Base-by-base conservation (phyloP, 768 basidiomycete species). In the Cystofilobasidium bisporidii region DNA sequence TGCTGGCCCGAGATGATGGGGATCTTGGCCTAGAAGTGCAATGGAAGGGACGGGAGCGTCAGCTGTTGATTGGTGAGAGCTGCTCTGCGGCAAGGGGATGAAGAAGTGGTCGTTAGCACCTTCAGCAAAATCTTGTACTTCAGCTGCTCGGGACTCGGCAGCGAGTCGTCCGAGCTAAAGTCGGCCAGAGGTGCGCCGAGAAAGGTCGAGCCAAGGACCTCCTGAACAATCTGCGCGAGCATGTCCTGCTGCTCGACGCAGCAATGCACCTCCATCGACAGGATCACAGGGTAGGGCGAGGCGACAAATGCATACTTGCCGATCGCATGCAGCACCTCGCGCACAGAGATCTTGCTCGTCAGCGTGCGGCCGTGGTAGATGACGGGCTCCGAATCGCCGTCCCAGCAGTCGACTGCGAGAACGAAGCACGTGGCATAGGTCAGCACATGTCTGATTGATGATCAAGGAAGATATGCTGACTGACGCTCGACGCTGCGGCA, bases 181-280 rank as follows among this genome's bases (percentile, higher is more conserved):
- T 80, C 66, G 26, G 72, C 70, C 14, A 48, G 30, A 3, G 57
- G 60, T 10, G 58, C 65, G 18, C 71, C 68, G 32, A 68, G 36
- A 17, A 87, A 77, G 11, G 79, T 77, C 6, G 81, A 78, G 0
- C 85, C 85, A 71, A 87, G 85, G 20, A 81, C 81, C 22, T 83
- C 81, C 53, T 75, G 77, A 84, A 98, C 84, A 73, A 93, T 90
- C 2, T 80, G 73, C 0, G 84, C 91, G 18, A 96, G 81, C 74
- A 81, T 81, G 43, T 88, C 87, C 75, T 98, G 93, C 74, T 92
- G 89, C 32, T 80, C 77, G 20, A 90, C 66, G 0, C 83, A 80
- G 75, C 91, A 94, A 73, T 94, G 92, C 1, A 93, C 83, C 78
- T 98, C 93, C 17, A 91, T 89, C 2, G 91, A 93, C 64, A 98